Base-by-base conservation (phyloP, 768 basidiomycete genomes). In the Paxillus rubicundulus region DNA sequence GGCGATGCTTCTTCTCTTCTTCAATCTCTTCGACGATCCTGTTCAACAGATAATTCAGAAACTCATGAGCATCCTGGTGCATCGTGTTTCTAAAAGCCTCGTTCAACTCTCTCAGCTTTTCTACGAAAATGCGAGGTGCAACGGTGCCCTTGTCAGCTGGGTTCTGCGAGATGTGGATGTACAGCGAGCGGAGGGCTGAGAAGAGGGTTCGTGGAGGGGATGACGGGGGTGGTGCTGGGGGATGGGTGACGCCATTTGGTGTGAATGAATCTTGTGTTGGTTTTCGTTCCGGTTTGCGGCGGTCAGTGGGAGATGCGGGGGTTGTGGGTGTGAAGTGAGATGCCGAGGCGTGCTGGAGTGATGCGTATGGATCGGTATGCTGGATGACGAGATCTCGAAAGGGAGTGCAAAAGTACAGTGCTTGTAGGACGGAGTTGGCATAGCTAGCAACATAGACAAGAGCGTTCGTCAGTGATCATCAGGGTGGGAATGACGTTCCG, bases 51-150 rank as follows among this genome's bases (percentile, higher is more conserved):
- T 88, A 98, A 67, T 95, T 97, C 38, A 98, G 77, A 70, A 99
- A 98, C 71, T 99, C 97, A 72, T 98, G 97, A 3, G 97, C 97
- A 68, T 99, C 97, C 67, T 99, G 97, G 67, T 99, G 97, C 81
- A 89, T 88, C 14, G 89, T 87, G 34, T 86, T 86, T 44, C 92
- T 81, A 65, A 98, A 99, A 42, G 87, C 77, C 62, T 93, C 92
- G 70, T 98, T 98, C 62, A 92, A 78, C 63, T 93, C 85, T 71
- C 91, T 92, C 61, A 98, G 81, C 67, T 96, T 96, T 64, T 92
- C 86, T 66, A 99, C 87, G 70, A 99, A 91, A 20, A 89, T 89
- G 51, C 87, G 83, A 2, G 97, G 97, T 2, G 92, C 82, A 38
- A 98, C 82, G 9, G 89, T 89, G 53, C 96, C 96, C 64, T 86